Evolutionary conservation across 129 eudicot genomes (phyloP), one percentile per base, ranked within the genome.

Genomic region (Arctium minus): DNA sequence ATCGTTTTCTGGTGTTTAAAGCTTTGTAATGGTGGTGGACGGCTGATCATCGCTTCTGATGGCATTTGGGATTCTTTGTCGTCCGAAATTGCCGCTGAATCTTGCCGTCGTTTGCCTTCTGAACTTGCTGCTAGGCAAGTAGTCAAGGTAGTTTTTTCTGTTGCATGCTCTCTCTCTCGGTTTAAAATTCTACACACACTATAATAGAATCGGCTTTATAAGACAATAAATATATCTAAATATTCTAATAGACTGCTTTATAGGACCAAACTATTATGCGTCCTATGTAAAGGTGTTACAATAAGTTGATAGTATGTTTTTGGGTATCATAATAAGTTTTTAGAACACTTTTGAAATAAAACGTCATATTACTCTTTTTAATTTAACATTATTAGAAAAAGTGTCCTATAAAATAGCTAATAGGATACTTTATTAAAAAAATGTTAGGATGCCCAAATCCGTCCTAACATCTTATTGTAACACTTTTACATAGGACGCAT

Each of bases 11-110:
- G 50, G 53, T 31, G 27, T 50, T 8, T 73, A 72, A 82, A 94
- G 98, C 87, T 94, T 75, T 90, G 94, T 13, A 86, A 42, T 68
- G 86, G 75, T 65, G 97, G 98, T 69, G 98, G 98, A 81, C 85
- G 98, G 88, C 97, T 94, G 62, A 90, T 94, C 82, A 86, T 94
- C 40, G 97, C 98, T 22, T 91, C 97, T 7, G 97, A 94, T 89
- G 98, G 98, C 64, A 88, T 94, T 12, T 94, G 98, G 98, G 98
- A 94, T 80, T 92, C 98, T 15, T 77, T 94, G 53, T 82, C 94
- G 1, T 94, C 97, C 48, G 98, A 94, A 2, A 77, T 42, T 65
- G 92, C 94, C 37, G 94, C 97, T 44, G 72, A 87, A 76, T 87
- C 91, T 30, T 94, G 98, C 37, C 93, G 94, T 33, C 87, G 97